These are phyloP conservation scores for Aquilaria malaccensis DNA, from an alignment of 345 rosid genomes.

Conservation along the genomic window DNA sequence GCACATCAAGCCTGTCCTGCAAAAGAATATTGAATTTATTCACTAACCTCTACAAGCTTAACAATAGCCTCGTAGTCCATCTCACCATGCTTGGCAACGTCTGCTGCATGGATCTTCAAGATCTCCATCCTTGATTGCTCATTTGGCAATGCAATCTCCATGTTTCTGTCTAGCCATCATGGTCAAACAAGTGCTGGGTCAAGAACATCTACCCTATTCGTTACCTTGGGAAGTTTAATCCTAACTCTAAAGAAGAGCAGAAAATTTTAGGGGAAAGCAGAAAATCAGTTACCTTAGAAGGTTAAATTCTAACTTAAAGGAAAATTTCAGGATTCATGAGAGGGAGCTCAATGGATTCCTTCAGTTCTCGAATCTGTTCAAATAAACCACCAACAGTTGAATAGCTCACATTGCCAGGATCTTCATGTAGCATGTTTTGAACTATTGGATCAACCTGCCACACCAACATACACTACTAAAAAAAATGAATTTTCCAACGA, in stretches of 20 bases:
- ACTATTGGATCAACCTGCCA: constrained; percentile 90
- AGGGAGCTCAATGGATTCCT: constrained; percentile 95
- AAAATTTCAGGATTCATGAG: constrained; percentile 96
- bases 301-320: constrained; percentile 88
- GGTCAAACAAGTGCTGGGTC: constrained; percentile 98
- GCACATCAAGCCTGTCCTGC: neutral
- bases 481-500: too few species aligned
- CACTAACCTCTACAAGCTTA: constrained; percentile 88
- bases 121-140: constrained; percentile 97
- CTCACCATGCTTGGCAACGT: constrained; percentile 93
- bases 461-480: constrained; percentile 4
- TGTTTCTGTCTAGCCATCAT: constrained; percentile 84
- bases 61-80: constrained; percentile 95
- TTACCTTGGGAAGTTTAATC: constrained; percentile 98
- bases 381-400: constrained; percentile 93
- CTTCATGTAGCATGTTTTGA: constrained; percentile 95
- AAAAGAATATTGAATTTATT: neutral
- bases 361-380: constrained; percentile 91
- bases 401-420: constrained; percentile 92
- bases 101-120: constrained; percentile 93
- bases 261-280: neutral
- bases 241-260: constrained; percentile 19
- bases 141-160: constrained; percentile 94
- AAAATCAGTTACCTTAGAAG: constrained; percentile 65
- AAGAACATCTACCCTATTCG: constrained; percentile 93